A percentile compares a stretch with the other conserved stretches of the same genome.
Evolutionary conservation across 257 asterid genomes (phyloP).

Genomic region (Echites panduratus): DNA sequence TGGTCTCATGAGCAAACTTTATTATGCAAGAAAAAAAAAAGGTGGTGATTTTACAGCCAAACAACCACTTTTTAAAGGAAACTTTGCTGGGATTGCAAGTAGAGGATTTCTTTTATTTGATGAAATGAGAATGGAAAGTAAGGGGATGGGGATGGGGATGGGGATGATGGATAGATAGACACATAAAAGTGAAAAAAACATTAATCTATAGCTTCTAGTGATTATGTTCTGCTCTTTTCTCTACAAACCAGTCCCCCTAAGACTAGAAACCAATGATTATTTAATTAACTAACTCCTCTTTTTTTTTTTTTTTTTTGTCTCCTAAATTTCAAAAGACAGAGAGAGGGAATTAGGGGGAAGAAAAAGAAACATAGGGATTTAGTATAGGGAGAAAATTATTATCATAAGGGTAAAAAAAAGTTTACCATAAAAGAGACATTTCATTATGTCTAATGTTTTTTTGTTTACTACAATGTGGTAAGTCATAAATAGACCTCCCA

Average conservation of each 20-base stretch:
- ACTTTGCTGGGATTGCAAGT: constrained; percentile 17
- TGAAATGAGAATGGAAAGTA: background rate
- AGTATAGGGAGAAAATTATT: no score
- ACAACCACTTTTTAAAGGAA: constrained; percentile 4
- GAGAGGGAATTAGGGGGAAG: no score
- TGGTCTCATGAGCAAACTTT: background rate
- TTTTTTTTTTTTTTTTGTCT: no score
- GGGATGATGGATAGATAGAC: no score
- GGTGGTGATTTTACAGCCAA: constrained; percentile 3
- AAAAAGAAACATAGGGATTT: no score
- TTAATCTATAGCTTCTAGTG: background rate
- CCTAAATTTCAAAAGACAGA: background rate
- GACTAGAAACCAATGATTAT: background rate
- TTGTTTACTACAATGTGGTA: no score
- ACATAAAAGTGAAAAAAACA: background rate
- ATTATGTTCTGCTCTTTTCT: background rate
- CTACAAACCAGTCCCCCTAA: background rate
- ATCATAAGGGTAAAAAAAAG: no score
- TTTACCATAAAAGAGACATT: no score
- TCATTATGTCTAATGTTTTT: no score
- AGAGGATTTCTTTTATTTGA: constrained; percentile 13
- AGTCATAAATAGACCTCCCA: no score
- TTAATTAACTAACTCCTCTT: no score
- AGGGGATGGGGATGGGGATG: no score
- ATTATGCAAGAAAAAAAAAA: background rate